Evolutionary conservation across 805 yeast species (phyloP).

Genomic region (Dipodascus albidus): DNA sequence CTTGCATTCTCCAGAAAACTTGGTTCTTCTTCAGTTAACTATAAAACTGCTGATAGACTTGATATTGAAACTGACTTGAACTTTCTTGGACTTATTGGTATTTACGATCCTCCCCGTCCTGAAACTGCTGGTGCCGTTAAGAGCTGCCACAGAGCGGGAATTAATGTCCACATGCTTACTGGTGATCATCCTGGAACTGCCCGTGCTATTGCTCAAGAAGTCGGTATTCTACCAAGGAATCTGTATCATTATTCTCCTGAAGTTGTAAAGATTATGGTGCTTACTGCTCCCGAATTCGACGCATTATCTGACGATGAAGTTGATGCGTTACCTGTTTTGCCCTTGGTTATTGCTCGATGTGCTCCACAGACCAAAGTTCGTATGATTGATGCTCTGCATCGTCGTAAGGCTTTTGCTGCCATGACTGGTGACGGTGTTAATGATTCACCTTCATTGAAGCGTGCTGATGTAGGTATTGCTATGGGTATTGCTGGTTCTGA

Average conservation of each 20-base stretch:
- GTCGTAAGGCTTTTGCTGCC: constrained; percentile 52
- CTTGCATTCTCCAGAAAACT: constrained; percentile 52
- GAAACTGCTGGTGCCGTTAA: constrained; percentile 58
- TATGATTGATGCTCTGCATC: constrained; percentile 67
- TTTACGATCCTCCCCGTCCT: constrained; percentile 68
- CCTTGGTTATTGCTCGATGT: constrained; percentile 71
- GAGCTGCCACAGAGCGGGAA: constrained; percentile 62
- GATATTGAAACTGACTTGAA: constrained; percentile 41
- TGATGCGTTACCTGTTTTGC: constrained; percentile 53
- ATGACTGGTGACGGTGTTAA: constrained; percentile 84
- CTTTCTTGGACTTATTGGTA: constrained; percentile 62
- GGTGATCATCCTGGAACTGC: constrained; percentile 79
- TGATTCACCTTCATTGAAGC: constrained; percentile 67
- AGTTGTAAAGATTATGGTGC: constrained; percentile 53
- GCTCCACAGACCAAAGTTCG: constrained; percentile 76
- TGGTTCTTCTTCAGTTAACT: constrained; percentile 19
- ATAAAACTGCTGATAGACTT: constrained; percentile 24
- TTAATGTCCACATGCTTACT: constrained; percentile 70
- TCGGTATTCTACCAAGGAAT: constrained; percentile 60
- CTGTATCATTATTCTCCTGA: constrained; percentile 39
- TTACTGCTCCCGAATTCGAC: constrained; percentile 69
- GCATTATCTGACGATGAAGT: constrained; percentile 45
- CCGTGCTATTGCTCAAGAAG: constrained; percentile 68
- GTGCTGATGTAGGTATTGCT: constrained; percentile 73
- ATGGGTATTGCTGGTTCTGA: constrained; percentile 77